phyloP scores from a whole-genome alignment of 768 basidiomycete species.

The Pleurotus salmoneostramineus region DNA sequence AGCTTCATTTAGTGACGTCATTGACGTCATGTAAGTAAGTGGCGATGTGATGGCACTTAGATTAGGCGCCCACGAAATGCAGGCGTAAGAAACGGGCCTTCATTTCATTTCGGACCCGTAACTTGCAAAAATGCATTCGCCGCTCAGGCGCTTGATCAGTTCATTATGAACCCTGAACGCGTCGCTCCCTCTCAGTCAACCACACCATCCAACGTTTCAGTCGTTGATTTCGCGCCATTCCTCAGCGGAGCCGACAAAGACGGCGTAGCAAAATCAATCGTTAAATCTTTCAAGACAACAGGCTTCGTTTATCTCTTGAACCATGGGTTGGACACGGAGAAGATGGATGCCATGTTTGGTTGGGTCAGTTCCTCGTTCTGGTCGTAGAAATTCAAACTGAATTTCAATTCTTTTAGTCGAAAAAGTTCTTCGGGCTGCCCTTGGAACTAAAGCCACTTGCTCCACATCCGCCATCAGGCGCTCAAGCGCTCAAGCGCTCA shows the following conservation, averaged over 20 bases:
- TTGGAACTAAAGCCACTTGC: conserved; percentile 36
- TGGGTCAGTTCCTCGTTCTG: conserved; percentile 26
- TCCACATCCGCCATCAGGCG: conserved; percentile 40
- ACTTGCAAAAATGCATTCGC: too few species aligned
- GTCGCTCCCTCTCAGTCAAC: background rate
- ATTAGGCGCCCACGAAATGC: too few species aligned
- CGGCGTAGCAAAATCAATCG: conserved; percentile 33
- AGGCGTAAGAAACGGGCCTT: too few species aligned
- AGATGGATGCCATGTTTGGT: conserved; percentile 35
- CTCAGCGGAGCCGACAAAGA: conserved; percentile 34
- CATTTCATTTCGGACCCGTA: too few species aligned
- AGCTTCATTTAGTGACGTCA: too few species aligned
- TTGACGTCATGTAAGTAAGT: too few species aligned
- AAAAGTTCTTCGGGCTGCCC: conserved; percentile 32
- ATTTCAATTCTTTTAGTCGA: conserved; percentile 23
- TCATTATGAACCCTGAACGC: too few species aligned
- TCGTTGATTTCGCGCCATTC: conserved; percentile 42
- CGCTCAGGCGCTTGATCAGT: too few species aligned
- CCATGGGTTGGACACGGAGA: conserved; percentile 32
- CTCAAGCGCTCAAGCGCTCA: too few species aligned
- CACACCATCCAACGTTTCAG: conserved; percentile 16
- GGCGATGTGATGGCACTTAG: too few species aligned
- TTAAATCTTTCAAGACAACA: conserved; percentile 38
- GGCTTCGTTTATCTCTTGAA: conserved; percentile 49
- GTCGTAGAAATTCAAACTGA: background rate